A percentile compares a stretch with the other conserved stretches of the same genome.
These are phyloP conservation scores for Dendrobium catenatum DNA, from an alignment of 106 monocot genomes.

Conservation along the genomic window DNA sequence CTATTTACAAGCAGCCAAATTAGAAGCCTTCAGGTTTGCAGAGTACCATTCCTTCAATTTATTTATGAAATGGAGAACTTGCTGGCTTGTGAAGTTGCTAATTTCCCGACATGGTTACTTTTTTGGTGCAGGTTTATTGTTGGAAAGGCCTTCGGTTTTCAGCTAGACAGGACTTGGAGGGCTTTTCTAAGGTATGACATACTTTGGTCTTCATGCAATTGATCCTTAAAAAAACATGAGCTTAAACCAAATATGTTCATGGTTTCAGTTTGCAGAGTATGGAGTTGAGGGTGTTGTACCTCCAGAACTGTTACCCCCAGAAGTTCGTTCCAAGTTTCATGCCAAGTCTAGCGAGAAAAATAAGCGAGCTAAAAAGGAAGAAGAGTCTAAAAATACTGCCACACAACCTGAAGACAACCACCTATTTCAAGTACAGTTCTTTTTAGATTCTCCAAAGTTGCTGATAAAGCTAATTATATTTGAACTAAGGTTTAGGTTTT, in stretches of 20 bases:
- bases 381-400: constrained; percentile 51
- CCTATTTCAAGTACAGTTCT: constrained; percentile 21
- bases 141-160: constrained; percentile 96
- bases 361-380: constrained; percentile 77
- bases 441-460: neutral
- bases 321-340: constrained; percentile 72
- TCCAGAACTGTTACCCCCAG: constrained; percentile 77
- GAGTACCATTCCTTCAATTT: neutral
- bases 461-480: neutral
- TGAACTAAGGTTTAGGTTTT: neutral
- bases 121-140: constrained; percentile 76
- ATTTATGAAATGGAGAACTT: neutral
- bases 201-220: neutral
- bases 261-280: constrained; percentile 61
- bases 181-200: constrained; percentile 69
- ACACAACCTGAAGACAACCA: constrained; percentile 53
- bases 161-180: constrained; percentile 88
- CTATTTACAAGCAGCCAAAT: too few relatives aligned
- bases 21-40: neutral
- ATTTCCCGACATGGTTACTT: neutral
- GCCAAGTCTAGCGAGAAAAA: constrained; percentile 65
- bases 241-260: neutral
- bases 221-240: neutral
- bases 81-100: too few relatives aligned
- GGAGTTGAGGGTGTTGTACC: constrained; percentile 97